These are phyloP conservation scores for Pichia sp. DNA, from an alignment of 1,139 yeast species.

Conservation along the genomic window DNA sequence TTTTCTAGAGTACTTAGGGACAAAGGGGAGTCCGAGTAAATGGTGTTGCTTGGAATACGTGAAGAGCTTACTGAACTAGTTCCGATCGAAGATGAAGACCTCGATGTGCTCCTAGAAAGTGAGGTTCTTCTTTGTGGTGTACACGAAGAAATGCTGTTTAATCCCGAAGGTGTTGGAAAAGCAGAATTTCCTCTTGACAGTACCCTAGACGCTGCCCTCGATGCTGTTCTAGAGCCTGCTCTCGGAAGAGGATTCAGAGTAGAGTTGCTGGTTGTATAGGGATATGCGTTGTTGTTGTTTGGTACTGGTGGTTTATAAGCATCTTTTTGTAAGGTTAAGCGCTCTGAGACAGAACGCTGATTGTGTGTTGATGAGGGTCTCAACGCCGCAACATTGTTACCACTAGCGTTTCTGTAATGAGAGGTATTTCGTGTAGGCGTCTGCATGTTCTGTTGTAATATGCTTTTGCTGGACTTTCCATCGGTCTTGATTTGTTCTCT, in stretches of 20 bases:
- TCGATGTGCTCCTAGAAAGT: slow-evolving; percentile 15
- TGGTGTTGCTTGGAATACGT: slow-evolving; percentile 6
- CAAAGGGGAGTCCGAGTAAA: slow-evolving; percentile 8
- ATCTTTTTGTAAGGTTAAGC: slow-evolving; percentile 11
- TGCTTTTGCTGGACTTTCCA: background rate
- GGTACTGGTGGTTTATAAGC: background rate
- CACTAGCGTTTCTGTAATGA: background rate
- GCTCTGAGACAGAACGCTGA: slow-evolving; percentile 16
- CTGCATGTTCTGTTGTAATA: slow-evolving; percentile 3
- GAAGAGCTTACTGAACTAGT: slow-evolving; percentile 10
- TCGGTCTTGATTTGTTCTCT: background rate
- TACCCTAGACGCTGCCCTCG: slow-evolving; percentile 11
- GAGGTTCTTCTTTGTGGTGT: slow-evolving; percentile 10
- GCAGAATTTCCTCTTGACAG: slow-evolving; percentile 6
- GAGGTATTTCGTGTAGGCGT: slow-evolving; percentile 13
- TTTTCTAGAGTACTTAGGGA: slow-evolving; percentile 18
- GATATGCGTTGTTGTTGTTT: slow-evolving; percentile 1
- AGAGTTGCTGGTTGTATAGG: background rate
- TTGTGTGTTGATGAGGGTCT: background rate
- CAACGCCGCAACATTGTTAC: background rate
- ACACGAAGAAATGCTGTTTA: slow-evolving; percentile 2
- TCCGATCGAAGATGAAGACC: slow-evolving; percentile 17
- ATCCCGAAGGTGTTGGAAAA: slow-evolving; percentile 9
- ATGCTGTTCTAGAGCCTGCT: slow-evolving; percentile 7
- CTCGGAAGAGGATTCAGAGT: background rate